A percentile compares a stretch with the other conserved stretches of the same genome.
Evolutionary conservation across 768 basidiomycete genomes (phyloP).

Genomic region (Mycena filopes): DNA sequence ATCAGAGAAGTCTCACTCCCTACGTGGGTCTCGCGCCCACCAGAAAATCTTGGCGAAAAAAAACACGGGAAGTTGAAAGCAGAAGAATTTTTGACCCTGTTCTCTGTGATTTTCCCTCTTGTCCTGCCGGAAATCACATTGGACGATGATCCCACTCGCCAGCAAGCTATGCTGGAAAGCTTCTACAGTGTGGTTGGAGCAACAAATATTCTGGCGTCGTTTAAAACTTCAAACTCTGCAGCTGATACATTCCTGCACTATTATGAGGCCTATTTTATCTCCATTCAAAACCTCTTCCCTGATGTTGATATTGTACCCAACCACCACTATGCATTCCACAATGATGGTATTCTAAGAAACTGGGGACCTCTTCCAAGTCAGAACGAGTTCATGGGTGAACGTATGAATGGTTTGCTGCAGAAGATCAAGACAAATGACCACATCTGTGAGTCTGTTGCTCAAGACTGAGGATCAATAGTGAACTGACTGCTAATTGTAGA

Average conservation of each 20-base stretch:
- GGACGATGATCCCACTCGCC: slow-evolving; percentile 5
- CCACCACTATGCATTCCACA: slow-evolving; percentile 33
- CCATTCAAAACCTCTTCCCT: slow-evolving; percentile 16
- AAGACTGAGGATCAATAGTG: not conserved
- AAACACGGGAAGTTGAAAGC: slow-evolving; percentile 37
- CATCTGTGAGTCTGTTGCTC: slow-evolving; percentile 16
- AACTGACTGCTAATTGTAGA: not conserved
- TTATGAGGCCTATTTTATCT: slow-evolving; percentile 18
- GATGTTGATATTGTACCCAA: slow-evolving; percentile 19
- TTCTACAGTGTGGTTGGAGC: slow-evolving; percentile 28
- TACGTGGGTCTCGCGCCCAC: slow-evolving; percentile 26
- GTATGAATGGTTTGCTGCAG: slow-evolving; percentile 26
- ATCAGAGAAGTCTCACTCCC: slow-evolving; percentile 23
- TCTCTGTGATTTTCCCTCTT: slow-evolving; percentile 27
- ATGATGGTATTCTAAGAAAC: slow-evolving; percentile 14
- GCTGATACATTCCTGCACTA: slow-evolving; percentile 25
- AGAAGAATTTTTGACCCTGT: slow-evolving; percentile 29
- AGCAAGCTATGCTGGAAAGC: slow-evolving; percentile 16
- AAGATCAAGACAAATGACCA: slow-evolving; percentile 28
- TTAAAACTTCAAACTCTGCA: slow-evolving; percentile 22
- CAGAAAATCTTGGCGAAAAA: slow-evolving; percentile 33
- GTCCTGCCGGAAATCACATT: slow-evolving; percentile 24
- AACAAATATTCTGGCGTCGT: slow-evolving; percentile 30
- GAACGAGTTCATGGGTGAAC: slow-evolving; percentile 30
- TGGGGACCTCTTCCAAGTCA: slow-evolving; percentile 32